These are phyloP conservation scores for Citrus reticulata DNA, from an alignment of 345 rosid species.

Conservation along the genomic window DNA sequence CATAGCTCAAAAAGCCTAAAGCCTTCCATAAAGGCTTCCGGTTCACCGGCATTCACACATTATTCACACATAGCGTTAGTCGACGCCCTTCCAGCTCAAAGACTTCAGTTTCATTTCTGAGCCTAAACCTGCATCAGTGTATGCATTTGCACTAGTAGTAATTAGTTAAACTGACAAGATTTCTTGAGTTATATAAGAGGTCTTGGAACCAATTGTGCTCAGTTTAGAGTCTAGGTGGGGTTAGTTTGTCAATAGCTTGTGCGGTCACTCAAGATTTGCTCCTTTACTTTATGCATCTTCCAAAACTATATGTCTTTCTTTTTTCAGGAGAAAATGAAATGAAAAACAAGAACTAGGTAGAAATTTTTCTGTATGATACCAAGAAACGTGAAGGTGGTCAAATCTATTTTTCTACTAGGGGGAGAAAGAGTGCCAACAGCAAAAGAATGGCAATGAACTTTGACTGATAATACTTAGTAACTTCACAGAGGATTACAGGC, in stretches of 20 bases:
- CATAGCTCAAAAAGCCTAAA: not conserved
- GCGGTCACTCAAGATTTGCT: not conserved
- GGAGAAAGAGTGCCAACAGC: not conserved
- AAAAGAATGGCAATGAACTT: not conserved
- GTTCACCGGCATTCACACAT: not conserved
- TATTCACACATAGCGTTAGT: not conserved
- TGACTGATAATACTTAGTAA: not conserved
- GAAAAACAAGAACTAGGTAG: not conserved
- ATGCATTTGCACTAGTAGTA: not conserved
- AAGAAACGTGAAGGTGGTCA: not conserved
- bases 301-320: not conserved
- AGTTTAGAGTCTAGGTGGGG: not conserved
- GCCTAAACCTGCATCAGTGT: conserved; percentile 2
- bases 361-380: not conserved
- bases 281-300: not conserved
- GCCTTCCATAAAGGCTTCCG: not conserved
- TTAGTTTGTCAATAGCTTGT: not conserved
- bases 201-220: not conserved
- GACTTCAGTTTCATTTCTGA: not conserved
- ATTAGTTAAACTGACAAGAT: not conserved
- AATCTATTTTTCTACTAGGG: not conserved
- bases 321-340: not conserved
- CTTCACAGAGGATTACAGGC: conserved; percentile 8
- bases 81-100: conserved; percentile 2
- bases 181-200: not conserved